Evolutionary conservation across 257 asterid species (phyloP).

Genomic region (Solanum ossicruentum): DNA sequence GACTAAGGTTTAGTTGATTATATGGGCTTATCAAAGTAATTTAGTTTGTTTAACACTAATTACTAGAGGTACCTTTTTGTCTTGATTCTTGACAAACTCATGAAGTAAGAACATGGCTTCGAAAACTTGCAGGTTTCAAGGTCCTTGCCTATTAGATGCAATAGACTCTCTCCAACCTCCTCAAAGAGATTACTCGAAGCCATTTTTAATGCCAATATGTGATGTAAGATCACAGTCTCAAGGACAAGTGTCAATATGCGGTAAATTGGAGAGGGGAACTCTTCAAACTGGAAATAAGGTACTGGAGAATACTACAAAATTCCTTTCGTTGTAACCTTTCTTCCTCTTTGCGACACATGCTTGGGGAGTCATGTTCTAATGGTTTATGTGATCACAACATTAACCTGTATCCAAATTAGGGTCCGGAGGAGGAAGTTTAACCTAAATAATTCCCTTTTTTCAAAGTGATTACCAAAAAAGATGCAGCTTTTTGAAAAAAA

Average conservation of each 20-base stretch:
- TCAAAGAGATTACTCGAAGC: constrained; percentile 65
- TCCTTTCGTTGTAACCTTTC: background rate
- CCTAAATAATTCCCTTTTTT: background rate
- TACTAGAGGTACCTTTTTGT: background rate
- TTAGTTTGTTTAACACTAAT: background rate
- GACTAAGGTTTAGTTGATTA: background rate
- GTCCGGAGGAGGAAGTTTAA: background rate
- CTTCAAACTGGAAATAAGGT: constrained; percentile 79
- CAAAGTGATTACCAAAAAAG: background rate
- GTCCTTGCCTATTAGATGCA: constrained; percentile 73
- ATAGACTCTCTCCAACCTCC: constrained; percentile 88
- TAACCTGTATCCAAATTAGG: background rate
- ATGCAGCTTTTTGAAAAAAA: background rate
- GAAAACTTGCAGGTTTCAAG: constrained; percentile 55
- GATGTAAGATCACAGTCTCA: constrained; percentile 84
- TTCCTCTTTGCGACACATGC: background rate
- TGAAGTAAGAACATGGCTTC: background rate
- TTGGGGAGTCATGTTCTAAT: background rate
- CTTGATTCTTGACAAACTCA: background rate
- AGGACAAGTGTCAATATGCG: constrained; percentile 60
- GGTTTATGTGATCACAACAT: background rate
- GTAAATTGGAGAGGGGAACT: constrained; percentile 91
- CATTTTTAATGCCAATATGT: constrained; percentile 69
- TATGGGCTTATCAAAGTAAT: background rate
- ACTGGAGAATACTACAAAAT: background rate